A percentile compares a stretch with the other conserved stretches of the same genome.
phyloP scores from a whole-genome alignment of 257 asterid genomes.

The Voacanga thouarsii region DNA sequence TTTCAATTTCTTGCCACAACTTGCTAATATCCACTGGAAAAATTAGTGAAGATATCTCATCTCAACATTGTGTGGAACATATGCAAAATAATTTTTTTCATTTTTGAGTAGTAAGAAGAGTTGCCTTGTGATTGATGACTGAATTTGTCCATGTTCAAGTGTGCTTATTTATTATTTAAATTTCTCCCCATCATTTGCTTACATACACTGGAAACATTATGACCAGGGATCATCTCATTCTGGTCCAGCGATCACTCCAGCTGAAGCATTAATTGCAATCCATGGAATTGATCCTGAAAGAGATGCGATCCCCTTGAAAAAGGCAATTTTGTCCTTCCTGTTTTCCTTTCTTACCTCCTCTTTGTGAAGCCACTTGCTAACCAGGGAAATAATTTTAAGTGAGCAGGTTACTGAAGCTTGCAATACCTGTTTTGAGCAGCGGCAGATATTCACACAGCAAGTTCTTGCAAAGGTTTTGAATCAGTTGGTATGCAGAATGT shows the following conservation, averaged over 20 bases:
- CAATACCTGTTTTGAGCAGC: constrained; percentile 95
- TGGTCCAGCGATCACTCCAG: constrained; percentile 71
- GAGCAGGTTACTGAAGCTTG: constrained; percentile 97
- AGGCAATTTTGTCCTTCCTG: constrained; percentile 36
- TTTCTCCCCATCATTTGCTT: background rate
- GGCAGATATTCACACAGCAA: constrained; percentile 80
- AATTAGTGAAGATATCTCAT: background rate
- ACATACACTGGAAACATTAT: constrained; percentile 3
- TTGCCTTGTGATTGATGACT: background rate
- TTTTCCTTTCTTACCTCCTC: constrained; percentile 6
- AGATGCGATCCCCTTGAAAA: constrained; percentile 89
- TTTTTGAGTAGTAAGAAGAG: background rate
- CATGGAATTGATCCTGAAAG: constrained; percentile 90
- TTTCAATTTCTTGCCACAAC: background rate
- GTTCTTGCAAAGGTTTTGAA: constrained; percentile 94
- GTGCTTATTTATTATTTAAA: background rate
- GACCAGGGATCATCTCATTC: constrained; percentile 67
- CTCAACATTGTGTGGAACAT: background rate
- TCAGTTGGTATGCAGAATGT: constrained; percentile 67
- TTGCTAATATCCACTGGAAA: background rate
- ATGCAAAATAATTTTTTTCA: background rate
- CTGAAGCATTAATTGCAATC: constrained; percentile 94
- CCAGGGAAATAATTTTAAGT: constrained; percentile 19
- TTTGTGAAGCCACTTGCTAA: constrained; percentile 22
- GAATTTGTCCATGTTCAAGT: background rate